A percentile compares a stretch with the other conserved stretches of the same genome.
Evolutionary conservation across 768 basidiomycete species (phyloP).

Genomic region (Rhodotorula babjevae): DNA sequence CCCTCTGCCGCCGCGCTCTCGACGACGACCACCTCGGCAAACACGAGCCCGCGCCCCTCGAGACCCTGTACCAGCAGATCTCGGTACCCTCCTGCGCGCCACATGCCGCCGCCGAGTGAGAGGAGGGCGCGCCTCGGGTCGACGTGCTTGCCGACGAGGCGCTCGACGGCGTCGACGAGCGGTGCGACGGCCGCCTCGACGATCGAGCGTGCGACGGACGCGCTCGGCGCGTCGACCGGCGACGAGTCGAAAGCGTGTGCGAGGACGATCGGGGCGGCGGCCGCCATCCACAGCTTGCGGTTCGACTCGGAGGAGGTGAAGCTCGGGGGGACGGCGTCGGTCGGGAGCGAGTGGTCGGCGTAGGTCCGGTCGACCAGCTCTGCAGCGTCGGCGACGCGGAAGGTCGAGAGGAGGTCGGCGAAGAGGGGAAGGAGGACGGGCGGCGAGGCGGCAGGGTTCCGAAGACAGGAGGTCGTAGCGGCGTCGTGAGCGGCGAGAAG

Average conservation of each 20-base stretch:
- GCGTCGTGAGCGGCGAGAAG: slow-evolving; percentile 41
- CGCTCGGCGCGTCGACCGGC: slow-evolving; percentile 7
- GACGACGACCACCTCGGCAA: slow-evolving; percentile 38
- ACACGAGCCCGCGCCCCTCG: slow-evolving; percentile 36
- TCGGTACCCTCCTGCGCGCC: slow-evolving; percentile 41
- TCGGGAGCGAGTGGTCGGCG: slow-evolving; percentile 16
- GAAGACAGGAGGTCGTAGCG: slow-evolving; percentile 30
- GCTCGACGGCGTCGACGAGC: slow-evolving; percentile 41
- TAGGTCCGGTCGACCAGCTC: slow-evolving; percentile 41
- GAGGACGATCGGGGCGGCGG: slow-evolving; percentile 42
- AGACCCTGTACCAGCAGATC: slow-evolving; percentile 38
- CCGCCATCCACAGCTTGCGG: slow-evolving; percentile 44
- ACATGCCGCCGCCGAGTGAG: slow-evolving; percentile 45
- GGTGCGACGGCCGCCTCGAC: slow-evolving; percentile 35
- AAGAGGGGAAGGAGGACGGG: slow-evolving; percentile 31
- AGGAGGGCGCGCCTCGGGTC: slow-evolving; percentile 36
- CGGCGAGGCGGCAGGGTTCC: neutral
- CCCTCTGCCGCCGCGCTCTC: slow-evolving; percentile 45
- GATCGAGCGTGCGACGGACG: slow-evolving; percentile 37
- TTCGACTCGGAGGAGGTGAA: slow-evolving; percentile 21
- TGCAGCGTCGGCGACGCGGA: slow-evolving; percentile 39
- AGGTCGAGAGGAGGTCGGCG: slow-evolving; percentile 40
- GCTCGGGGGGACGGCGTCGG: slow-evolving; percentile 34
- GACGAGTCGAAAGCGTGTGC: slow-evolving; percentile 39
- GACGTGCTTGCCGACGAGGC: slow-evolving; percentile 39